Conservation (phyloP, 495 filamentous ascomycete genomes). For the Penicillium riverlandense region DNA sequence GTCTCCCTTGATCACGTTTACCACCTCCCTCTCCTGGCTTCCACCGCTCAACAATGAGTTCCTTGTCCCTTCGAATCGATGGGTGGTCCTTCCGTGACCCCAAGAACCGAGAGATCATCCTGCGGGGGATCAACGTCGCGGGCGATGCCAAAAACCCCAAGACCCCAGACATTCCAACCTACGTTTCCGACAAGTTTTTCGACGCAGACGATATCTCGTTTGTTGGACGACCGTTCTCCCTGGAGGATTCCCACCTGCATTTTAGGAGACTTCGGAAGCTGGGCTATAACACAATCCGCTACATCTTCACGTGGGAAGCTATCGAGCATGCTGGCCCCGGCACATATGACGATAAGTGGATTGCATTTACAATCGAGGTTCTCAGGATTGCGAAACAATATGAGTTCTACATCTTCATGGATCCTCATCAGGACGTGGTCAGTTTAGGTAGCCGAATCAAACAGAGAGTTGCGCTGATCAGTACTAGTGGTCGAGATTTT, state of each 20-base stretch:
- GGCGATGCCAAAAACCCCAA: conserved; percentile 68
- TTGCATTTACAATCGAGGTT: conserved; percentile 79
- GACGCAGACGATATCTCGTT: conserved; percentile 91
- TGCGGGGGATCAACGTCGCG: conserved; percentile 64
- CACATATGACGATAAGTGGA: conserved; percentile 90
- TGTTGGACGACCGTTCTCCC: conserved; percentile 72
- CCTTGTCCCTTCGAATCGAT: conserved; percentile 63
- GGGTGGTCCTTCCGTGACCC: conserved; percentile 71
- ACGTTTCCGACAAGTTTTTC: conserved; percentile 73
- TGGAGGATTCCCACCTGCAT: conserved; percentile 77
- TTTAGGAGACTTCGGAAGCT: conserved; percentile 80
- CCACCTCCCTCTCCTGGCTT: too few species aligned
- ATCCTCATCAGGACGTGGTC: conserved; percentile 94
- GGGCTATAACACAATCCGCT: conserved; percentile 93
- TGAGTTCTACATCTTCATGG: conserved; percentile 95
- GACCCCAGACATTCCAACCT: conserved; percentile 71
- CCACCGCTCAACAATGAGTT: conserved; percentile 21
- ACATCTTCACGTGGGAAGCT: conserved; percentile 98
- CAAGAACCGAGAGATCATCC: conserved; percentile 58
- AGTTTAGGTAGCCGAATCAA: conserved; percentile 17
- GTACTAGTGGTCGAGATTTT: conserved; percentile 80
- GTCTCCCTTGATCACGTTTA: too few species aligned
- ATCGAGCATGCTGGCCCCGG: conserved; percentile 93
- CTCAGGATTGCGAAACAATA: conserved; percentile 79
- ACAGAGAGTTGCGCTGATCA: conserved; percentile 9